Percentiles rank a stretch among this genome's conserved stretches.
Conservation (phyloP, 176 grass and related monocot genomes). For the Oryza meridionalis region DNA sequence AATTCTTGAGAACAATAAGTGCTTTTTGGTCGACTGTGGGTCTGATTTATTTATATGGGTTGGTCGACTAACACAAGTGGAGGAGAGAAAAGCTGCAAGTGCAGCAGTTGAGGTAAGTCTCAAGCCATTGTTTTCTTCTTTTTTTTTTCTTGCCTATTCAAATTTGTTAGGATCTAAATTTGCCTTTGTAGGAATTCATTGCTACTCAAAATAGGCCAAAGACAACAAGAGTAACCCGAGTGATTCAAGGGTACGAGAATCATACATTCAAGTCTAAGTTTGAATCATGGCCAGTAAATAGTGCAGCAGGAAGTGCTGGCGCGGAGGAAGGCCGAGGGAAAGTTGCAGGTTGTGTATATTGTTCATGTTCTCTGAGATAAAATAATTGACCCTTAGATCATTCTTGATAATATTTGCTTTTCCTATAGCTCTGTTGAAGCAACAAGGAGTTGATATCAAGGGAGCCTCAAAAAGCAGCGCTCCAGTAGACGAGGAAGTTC, state of each 20-base stretch:
- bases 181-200: constrained; percentile 67
- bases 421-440: constrained; percentile 66
- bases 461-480: constrained; percentile 54
- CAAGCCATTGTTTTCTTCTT: not conserved
- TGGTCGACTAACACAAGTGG: constrained; percentile 90
- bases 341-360: constrained; percentile 60
- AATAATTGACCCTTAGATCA: not conserved
- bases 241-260: constrained; percentile 94
- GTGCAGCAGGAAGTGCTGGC: constrained; percentile 46
- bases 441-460: constrained; percentile 75
- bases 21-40: constrained; percentile 91
- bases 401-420: constrained; percentile 43
- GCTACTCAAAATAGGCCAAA: constrained; percentile 76
- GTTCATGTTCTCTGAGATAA: constrained; percentile 27
- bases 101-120: constrained; percentile 80
- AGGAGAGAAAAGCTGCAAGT: constrained; percentile 91
- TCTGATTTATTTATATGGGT: constrained; percentile 97
- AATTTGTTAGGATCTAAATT: constrained; percentile 27
- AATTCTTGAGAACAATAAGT: constrained; percentile 88
- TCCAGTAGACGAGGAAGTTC: constrained; percentile 70
- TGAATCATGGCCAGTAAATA: constrained; percentile 77
- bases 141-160: constrained; percentile 24
- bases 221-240: constrained; percentile 62
- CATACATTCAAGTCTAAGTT: constrained; percentile 87
- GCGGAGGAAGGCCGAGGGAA: constrained; percentile 58